Evolutionary conservation across 179 eudicot genomes (phyloP).

Genomic region (Silene noctiflora): DNA sequence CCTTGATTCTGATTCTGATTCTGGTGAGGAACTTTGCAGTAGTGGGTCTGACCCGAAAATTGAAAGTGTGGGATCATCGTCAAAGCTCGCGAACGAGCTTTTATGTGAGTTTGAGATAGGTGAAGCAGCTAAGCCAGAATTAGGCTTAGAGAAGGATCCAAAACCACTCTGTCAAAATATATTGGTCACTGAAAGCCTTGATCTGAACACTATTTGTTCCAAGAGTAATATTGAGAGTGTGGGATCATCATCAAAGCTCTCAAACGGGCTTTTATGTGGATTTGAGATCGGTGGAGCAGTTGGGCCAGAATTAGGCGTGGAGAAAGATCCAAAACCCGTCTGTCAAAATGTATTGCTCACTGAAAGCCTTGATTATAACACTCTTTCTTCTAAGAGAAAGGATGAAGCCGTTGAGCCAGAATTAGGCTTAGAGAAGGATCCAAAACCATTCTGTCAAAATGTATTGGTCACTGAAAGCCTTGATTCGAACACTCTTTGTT

Average conservation of each 20-base stretch:
- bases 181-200: constrained; percentile 19
- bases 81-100: constrained; percentile 17
- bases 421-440: constrained; percentile 13
- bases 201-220: constrained; percentile 12
- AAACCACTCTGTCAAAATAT: constrained; percentile 14
- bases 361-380: too few species aligned
- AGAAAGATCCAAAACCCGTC: constrained; percentile 17
- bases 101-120: constrained; percentile 18
- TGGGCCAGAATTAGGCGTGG: constrained; percentile 8
- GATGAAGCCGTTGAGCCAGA: constrained; percentile 16
- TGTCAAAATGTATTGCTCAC: constrained; percentile 14
- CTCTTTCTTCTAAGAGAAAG: constrained; percentile 13
- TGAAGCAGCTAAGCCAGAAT: constrained; percentile 18
- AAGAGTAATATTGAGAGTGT: constrained; percentile 22
- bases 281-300: constrained; percentile 14
- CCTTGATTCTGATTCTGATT: constrained; percentile 37
- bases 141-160: constrained; percentile 12
- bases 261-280: constrained; percentile 15
- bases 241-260: constrained; percentile 25
- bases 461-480: constrained; percentile 21
- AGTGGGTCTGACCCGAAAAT: constrained; percentile 18
- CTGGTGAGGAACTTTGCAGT: constrained; percentile 24
- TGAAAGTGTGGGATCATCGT: constrained; percentile 30
- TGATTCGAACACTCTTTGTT: constrained; percentile 25
- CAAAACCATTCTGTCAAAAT: constrained; percentile 13